Percentiles rank a stretch among this genome's conserved stretches.
These are phyloP conservation scores for Mycena vulgaris DNA, from an alignment of 768 basidiomycete genomes.

Conservation along the genomic window DNA sequence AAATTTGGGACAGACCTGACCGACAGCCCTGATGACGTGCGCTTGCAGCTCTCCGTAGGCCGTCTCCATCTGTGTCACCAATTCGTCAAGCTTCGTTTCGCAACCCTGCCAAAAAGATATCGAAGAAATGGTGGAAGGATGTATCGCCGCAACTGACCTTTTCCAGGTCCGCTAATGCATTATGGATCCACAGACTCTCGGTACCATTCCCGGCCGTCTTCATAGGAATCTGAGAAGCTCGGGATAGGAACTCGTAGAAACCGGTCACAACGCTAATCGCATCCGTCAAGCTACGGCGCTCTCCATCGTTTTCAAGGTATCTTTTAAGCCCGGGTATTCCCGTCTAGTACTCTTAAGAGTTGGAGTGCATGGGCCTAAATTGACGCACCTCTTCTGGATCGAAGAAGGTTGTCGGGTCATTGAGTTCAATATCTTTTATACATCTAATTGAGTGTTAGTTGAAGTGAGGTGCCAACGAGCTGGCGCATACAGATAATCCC, in stretches of 20 bases:
- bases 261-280: slow-evolving; percentile 6
- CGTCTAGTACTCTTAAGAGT: slow-evolving; percentile 15
- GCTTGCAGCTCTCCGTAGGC: background rate
- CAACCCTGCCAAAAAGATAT: slow-evolving; percentile 1
- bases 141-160: background rate
- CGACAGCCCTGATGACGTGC: slow-evolving; percentile 12
- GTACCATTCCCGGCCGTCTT: background rate
- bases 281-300: slow-evolving; percentile 28
- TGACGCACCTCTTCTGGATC: slow-evolving; percentile 26
- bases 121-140: background rate
- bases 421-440: slow-evolving; percentile 7
- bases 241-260: slow-evolving; percentile 22
- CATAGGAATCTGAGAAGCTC: background rate
- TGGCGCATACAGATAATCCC: slow-evolving; percentile 32
- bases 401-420: slow-evolving; percentile 12
- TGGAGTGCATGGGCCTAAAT: background rate
- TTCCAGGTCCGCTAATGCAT: background rate
- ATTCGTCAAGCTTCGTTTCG: background rate
- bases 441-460: slow-evolving; percentile 1
- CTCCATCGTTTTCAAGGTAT: slow-evolving; percentile 28
- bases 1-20: slow-evolving; percentile 8
- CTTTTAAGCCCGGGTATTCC: slow-evolving; percentile 26
- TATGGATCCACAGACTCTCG: background rate
- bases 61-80: background rate
- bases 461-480: background rate